These are phyloP conservation scores for Trichoderma guizhouense DNA, from an alignment of 2,329 filamentous ascomycete genomes.

Conservation along the genomic window DNA sequence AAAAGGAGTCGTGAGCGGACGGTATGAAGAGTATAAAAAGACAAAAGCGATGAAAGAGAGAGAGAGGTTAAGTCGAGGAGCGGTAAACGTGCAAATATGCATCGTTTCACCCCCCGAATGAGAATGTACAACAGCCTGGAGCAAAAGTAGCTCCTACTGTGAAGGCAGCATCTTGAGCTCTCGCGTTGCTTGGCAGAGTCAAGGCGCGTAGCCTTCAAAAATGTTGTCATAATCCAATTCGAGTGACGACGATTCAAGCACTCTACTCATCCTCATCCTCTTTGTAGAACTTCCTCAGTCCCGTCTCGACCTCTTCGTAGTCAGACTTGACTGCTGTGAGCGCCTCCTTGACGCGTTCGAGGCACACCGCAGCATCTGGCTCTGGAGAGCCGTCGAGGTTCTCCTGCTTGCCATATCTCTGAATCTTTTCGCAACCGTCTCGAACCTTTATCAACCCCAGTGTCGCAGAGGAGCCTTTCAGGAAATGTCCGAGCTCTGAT, in stretches of 20 bases:
- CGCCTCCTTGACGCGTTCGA: constrained; percentile 67
- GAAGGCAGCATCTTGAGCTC: background rate
- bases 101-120: background rate
- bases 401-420: constrained; percentile 82
- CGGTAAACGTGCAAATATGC: background rate
- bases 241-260: background rate
- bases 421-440: constrained; percentile 93
- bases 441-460: constrained; percentile 87
- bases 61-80: background rate
- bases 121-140: background rate
- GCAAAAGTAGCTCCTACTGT: background rate
- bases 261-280: constrained; percentile 20
- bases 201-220: background rate
- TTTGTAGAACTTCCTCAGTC: constrained; percentile 65
- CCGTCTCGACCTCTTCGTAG: constrained; percentile 68
- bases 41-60: background rate
- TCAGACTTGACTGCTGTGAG: constrained; percentile 71
- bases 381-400: constrained; percentile 71
- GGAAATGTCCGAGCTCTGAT: constrained; percentile 85
- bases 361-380: constrained; percentile 62
- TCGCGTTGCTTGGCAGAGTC: background rate
- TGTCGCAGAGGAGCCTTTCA: constrained; percentile 95
- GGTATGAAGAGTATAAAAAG: background rate
- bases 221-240: background rate
- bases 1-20: constrained; percentile 1